Evolutionary conservation across 805 yeast genomes (phyloP), one percentile per base, ranked within the genome.

Genomic region (Metschnikowia bowlesiae): DNA sequence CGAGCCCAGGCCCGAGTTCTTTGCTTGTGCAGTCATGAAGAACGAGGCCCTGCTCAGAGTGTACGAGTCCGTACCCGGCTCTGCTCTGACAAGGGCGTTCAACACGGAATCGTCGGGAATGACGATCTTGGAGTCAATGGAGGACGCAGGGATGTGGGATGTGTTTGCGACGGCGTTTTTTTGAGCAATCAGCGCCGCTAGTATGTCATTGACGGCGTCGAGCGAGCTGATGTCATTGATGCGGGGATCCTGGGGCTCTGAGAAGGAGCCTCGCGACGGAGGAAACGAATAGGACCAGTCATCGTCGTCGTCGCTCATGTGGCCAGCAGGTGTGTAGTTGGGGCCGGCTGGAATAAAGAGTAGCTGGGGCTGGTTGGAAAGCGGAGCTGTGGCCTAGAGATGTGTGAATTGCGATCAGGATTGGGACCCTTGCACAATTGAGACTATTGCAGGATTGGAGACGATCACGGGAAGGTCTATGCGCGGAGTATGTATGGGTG

Each of bases 261-360:
- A 34, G 22, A 44, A 35, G 7, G 46, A 44, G 34, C 28, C 33
- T 26, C 46, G 39, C 5, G 74, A 69, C 1, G 71, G 65, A 7
- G 74, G 74, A 44, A 68, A 67, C 10, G 74, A 67, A 54, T 70
- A 70, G 13, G 70, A 61, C 76, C 76, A 72, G 18, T 69, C 70
- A 52, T 71, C 75, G 28, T 69, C 75, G 33, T 69, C 74, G 16
- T 66, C 69, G 34, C 40, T 44, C 46, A 44, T 44, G 33, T 10
- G 43, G 41, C 16, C 32, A 26, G 41, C 22, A 22, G 4, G 11
- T 10, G 13, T 5, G 10, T 10, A 7, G 36, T n/a, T 2, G 14
- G 16, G 14, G 13, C 16, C 14, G 16, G 10, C 36, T 10, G 36
- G 16, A 34, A 34, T n/a, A 16, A 22, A 4, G 10, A 14, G 14